Evolutionary conservation across 1,284 basidiomycete species (phyloP).

Genomic region (Athelia sp.): DNA sequence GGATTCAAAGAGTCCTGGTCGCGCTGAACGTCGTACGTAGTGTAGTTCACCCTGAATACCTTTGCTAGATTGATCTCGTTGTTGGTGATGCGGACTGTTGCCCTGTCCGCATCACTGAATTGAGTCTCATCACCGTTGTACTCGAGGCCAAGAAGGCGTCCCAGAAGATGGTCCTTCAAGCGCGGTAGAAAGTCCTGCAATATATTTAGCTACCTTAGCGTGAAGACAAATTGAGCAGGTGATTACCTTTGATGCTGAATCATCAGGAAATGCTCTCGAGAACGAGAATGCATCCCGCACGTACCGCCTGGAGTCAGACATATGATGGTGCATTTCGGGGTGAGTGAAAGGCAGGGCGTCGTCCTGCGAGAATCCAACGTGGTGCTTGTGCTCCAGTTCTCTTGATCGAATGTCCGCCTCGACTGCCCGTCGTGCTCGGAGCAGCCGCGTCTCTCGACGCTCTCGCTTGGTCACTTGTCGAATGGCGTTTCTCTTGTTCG

Average conservation of each 20-base stretch:
- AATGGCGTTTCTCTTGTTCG: slow-evolving; percentile 21
- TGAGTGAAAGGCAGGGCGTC: slow-evolving; percentile 13
- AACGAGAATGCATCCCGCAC: not conserved
- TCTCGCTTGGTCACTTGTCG: slow-evolving; percentile 19
- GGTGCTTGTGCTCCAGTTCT: not conserved
- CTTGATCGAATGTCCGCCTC: too few relatives aligned
- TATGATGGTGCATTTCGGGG: slow-evolving; percentile 17
- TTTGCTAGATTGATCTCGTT: slow-evolving; percentile 19
- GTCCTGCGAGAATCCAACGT: slow-evolving; percentile 10
- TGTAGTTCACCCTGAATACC: slow-evolving; percentile 15
- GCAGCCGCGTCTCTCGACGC: slow-evolving; percentile 3
- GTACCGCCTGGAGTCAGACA: slow-evolving; percentile 11
- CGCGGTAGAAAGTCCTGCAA: not conserved
- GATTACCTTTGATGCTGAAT: slow-evolving; percentile 6
- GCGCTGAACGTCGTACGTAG: slow-evolving; percentile 10
- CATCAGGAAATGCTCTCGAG: slow-evolving; percentile 3
- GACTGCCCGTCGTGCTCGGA: not conserved
- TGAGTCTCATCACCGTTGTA: not conserved
- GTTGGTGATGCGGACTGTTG: slow-evolving; percentile 2
- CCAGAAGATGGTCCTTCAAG: not conserved
- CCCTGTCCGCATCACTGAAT: not conserved
- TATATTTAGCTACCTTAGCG: too few relatives aligned
- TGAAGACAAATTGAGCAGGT: not conserved
- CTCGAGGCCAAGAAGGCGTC: not conserved
- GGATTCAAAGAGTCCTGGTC: slow-evolving; percentile 13